Conservation (phyloP, 2,329 filamentous ascomycete species). For the Aspergillus pseudoglaucus region DNA sequence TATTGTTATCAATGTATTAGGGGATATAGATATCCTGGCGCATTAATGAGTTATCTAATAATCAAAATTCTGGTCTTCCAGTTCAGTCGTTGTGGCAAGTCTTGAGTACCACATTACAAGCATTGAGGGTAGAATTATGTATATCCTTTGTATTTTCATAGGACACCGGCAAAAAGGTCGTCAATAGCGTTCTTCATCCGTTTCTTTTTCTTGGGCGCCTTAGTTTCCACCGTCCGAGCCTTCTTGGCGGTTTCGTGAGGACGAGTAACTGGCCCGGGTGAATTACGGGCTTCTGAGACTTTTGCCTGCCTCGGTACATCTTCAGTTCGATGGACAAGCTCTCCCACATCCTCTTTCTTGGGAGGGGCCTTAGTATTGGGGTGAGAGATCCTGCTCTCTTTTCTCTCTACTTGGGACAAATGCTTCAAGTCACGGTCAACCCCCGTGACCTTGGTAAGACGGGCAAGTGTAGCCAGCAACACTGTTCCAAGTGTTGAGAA, state of each 20-base stretch:
- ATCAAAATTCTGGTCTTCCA: no score
- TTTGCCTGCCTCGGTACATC: background rate
- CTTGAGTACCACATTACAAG: no score
- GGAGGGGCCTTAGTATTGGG: background rate
- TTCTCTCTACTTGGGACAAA: background rate
- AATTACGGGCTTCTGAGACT: background rate
- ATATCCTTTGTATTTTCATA: constrained; percentile 28
- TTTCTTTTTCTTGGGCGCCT: constrained; percentile 43
- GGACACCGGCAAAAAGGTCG: constrained; percentile 60
- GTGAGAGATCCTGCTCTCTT: background rate
- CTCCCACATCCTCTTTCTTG: constrained; percentile 18
- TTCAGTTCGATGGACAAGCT: constrained; percentile 16
- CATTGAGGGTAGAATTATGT: background rate
- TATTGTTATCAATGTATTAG: constrained; percentile 62
- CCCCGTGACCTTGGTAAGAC: constrained; percentile 42
- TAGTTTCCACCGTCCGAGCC: constrained; percentile 3
- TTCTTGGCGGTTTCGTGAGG: constrained; percentile 6
- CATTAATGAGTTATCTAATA: background rate
- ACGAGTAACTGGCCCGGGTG: background rate
- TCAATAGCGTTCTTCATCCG: constrained; percentile 62
- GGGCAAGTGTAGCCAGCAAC: constrained; percentile 59
- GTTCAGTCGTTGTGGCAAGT: no score
- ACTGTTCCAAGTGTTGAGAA: constrained; percentile 66
- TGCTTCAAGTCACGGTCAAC: constrained; percentile 23
- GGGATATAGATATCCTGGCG: constrained; percentile 32